Evolutionary conservation across 768 basidiomycete genomes (phyloP).

Genomic region (Lentinula sp.): DNA sequence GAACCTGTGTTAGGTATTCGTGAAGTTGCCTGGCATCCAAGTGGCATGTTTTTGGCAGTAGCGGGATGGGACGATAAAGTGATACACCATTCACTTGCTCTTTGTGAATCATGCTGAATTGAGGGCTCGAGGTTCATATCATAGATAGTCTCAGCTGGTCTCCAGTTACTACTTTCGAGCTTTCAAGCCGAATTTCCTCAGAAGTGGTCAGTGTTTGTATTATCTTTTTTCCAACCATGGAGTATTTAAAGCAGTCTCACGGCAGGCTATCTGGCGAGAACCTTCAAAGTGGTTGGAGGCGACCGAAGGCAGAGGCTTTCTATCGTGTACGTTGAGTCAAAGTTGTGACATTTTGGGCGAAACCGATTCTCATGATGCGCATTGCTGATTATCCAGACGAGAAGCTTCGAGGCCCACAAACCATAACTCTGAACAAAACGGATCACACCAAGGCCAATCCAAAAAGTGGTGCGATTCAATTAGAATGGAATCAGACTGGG

Average conservation of each 20-base stretch:
- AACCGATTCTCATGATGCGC: background rate
- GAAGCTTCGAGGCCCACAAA: constrained; percentile 49
- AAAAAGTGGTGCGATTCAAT: constrained; percentile 61
- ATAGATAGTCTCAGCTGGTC: constrained; percentile 77
- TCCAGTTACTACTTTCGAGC: constrained; percentile 54
- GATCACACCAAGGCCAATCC: constrained; percentile 61
- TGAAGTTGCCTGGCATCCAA: constrained; percentile 79
- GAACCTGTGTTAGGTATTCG: constrained; percentile 86
- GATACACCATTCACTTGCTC: constrained; percentile 9
- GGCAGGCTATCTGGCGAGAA: constrained; percentile 79
- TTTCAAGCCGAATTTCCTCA: constrained; percentile 49
- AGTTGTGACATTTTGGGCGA: background rate
- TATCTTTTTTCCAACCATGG: background rate
- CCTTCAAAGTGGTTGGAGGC: constrained; percentile 79
- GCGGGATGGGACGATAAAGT: constrained; percentile 91
- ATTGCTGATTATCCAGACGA: constrained; percentile 43
- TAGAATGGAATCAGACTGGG: constrained; percentile 81
- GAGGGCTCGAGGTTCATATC: constrained; percentile 53
- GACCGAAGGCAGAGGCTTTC: constrained; percentile 79
- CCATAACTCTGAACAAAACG: constrained; percentile 40
- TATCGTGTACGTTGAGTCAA: constrained; percentile 57
- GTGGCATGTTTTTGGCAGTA: constrained; percentile 72
- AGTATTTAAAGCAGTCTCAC: background rate
- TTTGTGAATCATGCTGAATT: background rate
- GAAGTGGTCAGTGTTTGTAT: constrained; percentile 40